phyloP scores from a whole-genome alignment of 495 filamentous ascomycete species.

The Daldinia vernicosa region DNA sequence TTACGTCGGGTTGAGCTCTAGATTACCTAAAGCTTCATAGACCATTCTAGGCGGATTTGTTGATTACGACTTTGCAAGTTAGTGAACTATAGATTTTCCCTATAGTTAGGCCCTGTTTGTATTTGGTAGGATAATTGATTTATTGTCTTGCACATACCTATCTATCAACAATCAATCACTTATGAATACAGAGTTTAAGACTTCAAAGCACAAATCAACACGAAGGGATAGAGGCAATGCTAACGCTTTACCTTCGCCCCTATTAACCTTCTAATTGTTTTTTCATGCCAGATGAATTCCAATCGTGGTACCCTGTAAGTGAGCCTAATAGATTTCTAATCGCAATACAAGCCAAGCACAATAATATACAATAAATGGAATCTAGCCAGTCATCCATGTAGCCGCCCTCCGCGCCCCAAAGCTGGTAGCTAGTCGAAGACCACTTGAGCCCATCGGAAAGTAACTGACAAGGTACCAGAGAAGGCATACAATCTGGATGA shows the following conservation, averaged over 20 bases:
- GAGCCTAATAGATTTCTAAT: conserved; percentile 1
- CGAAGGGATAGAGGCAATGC: not conserved
- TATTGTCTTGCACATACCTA: not conserved
- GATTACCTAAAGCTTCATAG: conserved; percentile 6
- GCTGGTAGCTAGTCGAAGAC: conserved; percentile 83
- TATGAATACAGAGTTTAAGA: not conserved
- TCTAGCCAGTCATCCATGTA: conserved; percentile 85
- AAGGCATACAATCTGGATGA: conserved; percentile 83
- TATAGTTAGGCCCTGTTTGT: not conserved
- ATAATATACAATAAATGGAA: conserved; percentile 24
- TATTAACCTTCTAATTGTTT: conserved; percentile 5
- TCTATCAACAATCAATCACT: not conserved
- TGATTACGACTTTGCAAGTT: not conserved
- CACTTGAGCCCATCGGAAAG: conserved; percentile 95
- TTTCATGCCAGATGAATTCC: conserved; percentile 1
- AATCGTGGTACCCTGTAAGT: not conserved
- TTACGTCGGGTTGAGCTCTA: not conserved
- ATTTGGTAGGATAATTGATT: not conserved
- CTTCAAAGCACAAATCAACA: not conserved
- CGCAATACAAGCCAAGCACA: not conserved
- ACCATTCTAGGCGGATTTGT: not conserved
- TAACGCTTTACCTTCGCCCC: not conserved
- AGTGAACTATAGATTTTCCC: not conserved
- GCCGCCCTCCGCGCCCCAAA: conserved; percentile 86
- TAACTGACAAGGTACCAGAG: conserved; percentile 97